Percentiles rank a stretch among this genome's conserved stretches.
Evolutionary conservation across 345 rosid species (phyloP).

Genomic region (Aegle marmelos): DNA sequence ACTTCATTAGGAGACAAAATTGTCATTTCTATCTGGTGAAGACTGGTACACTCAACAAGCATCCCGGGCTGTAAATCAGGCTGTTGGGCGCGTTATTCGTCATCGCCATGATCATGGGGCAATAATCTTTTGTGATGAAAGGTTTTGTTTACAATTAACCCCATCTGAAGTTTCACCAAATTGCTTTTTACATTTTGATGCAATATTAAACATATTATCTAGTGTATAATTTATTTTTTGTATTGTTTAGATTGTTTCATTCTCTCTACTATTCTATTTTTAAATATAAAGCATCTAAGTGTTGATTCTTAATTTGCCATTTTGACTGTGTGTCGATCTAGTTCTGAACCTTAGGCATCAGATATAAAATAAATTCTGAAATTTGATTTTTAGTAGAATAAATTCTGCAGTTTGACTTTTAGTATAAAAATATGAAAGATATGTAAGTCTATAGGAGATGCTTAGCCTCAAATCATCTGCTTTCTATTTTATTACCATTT

Average conservation of each 20-base stretch:
- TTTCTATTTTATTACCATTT: background rate
- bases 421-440: background rate
- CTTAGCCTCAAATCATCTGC: background rate
- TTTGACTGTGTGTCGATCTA: background rate
- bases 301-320: background rate
- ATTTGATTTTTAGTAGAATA: background rate
- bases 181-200: background rate
- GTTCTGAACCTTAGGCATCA: background rate
- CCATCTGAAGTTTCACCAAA: background rate
- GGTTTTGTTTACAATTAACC: slow-evolving; percentile 38
- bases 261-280: slow-evolving; percentile 3
- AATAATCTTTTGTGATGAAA: slow-evolving; percentile 87
- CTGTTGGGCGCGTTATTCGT: slow-evolving; percentile 95
- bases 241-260: background rate
- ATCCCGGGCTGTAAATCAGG: slow-evolving; percentile 92
- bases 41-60: slow-evolving; percentile 95
- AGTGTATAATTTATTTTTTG: background rate
- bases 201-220: background rate
- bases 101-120: slow-evolving; percentile 94
- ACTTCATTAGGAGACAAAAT: slow-evolving; percentile 29
- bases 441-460: background rate
- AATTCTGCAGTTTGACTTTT: background rate
- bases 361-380: background rate
- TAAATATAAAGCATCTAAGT: background rate
- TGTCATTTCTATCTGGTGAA: slow-evolving; percentile 60